Base-by-base conservation (phyloP, 345 rosid species). In the Mangifera indica region DNA sequence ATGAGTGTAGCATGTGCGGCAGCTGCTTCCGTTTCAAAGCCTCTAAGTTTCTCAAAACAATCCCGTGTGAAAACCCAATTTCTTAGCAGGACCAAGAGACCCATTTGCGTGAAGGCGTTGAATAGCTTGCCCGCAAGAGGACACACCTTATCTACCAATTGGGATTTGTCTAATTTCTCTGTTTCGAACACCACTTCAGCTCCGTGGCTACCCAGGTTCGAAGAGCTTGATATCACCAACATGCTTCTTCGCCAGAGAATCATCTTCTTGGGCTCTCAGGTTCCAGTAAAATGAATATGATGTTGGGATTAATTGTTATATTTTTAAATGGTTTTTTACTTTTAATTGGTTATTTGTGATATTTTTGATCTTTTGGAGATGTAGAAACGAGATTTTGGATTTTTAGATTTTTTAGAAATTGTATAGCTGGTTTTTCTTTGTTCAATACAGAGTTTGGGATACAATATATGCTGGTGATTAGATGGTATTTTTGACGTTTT, bases 221-320 rank as follows among this genome's bases (percentile, higher is more conserved):
- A 92, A 74, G 98, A 94, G 68, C 89, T 92, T 46, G 95, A 94
- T 58, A 85, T 88, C 58, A 89, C 97, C 63, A 89, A 85, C 85
- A 89, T 90, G 97, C 92, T 94, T 63, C 98, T 94, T 49, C 93
- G 98, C 72, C 97, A 90, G 77, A 86, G 97, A 79, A 89, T 90
- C 77, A 81, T 94, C 81, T 90, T 92, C 67, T 65, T 94, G 72
- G 95, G 97, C 73, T 85, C 95, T 68, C 91, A 87, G 91, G 97
- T 93, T 24, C 29, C 15, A n/a, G 42, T 37, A 1, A 37, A 37
- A 37, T 6, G 10, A 37, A 6, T 25, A 17, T 37, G 3, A 44
- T 26, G 25, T 21, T 2, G 10, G n/a, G 54, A 10, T 44, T 42
- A 42, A 20, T 45, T 70, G 45, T 58, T 58, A 44, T n/a, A 10